Conservation (phyloP, 1,284 basidiomycete genomes). For the Ustilago xerochloae region DNA sequence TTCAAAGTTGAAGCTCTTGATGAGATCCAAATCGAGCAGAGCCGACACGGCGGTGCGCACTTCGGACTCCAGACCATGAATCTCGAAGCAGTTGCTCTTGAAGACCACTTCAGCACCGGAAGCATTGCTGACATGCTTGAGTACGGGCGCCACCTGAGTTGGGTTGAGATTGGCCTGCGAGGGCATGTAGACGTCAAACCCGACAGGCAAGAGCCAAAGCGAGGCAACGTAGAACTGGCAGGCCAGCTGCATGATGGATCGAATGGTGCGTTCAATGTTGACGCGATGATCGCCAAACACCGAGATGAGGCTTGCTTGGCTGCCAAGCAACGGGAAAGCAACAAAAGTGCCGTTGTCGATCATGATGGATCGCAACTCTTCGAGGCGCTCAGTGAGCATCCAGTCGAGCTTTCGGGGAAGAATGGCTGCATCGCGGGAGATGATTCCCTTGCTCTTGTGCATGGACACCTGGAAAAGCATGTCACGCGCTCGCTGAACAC, state of each 20-base stretch:
- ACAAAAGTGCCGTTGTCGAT: conserved; percentile 96
- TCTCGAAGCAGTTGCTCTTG: conserved; percentile 96
- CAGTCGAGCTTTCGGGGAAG: conserved; percentile 96
- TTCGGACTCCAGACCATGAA: conserved; percentile 94
- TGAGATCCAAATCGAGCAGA: conserved; percentile 88
- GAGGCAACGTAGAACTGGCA: conserved; percentile 96
- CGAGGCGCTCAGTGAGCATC: conserved; percentile 92
- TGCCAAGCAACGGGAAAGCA: conserved; percentile 89
- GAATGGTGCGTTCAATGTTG: conserved; percentile 93
- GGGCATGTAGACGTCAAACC: conserved; percentile 90
- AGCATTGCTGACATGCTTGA: conserved; percentile 85
- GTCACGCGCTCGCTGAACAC: conserved; percentile 91
- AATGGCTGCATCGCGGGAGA: conserved; percentile 91
- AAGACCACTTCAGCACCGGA: conserved; percentile 95
- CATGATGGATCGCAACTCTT: conserved; percentile 91
- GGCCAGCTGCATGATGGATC: conserved; percentile 93
- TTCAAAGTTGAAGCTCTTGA: conserved; percentile 95
- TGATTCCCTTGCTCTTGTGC: conserved; percentile 89
- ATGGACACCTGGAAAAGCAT: conserved; percentile 90
- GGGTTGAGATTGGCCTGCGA: conserved; percentile 81
- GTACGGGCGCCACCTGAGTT: conserved; percentile 82
- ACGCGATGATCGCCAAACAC: conserved; percentile 95
- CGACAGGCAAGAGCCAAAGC: conserved; percentile 92
- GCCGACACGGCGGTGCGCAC: conserved; percentile 86
- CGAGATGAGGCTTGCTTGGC: conserved; percentile 88